These are phyloP conservation scores for Ophiorrhiza pumila DNA, from an alignment of 257 asterid genomes.

Conservation along the genomic window DNA sequence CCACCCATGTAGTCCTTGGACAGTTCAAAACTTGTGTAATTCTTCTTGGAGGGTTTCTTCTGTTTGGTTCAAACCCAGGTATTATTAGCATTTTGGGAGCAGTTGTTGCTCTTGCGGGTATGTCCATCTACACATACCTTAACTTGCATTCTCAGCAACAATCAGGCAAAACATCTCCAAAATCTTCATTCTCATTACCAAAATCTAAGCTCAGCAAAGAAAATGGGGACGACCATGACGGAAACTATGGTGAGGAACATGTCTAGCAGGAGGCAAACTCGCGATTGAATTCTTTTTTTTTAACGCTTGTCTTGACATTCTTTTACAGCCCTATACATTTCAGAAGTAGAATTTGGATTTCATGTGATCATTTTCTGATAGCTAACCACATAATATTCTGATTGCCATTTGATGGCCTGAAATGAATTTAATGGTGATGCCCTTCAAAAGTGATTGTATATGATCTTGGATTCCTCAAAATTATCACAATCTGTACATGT, in stretches of 20 bases:
- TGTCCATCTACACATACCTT: conserved; percentile 85
- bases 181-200: conserved; percentile 55
- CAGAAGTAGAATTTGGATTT: conserved; percentile 11
- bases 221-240: conserved; percentile 41
- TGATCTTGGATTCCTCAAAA: conserved; percentile 5
- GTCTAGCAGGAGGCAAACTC: conserved; percentile 24
- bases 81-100: conserved; percentile 77
- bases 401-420: background rate
- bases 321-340: background rate
- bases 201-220: conserved; percentile 83
- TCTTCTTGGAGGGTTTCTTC: conserved; percentile 79
- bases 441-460: conserved; percentile 20
- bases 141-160: conserved; percentile 65
- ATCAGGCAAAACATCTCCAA: conserved; percentile 34
- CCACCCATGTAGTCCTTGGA: conserved; percentile 93
- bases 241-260: conserved; percentile 52
- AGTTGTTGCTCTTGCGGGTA: conserved; percentile 67
- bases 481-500: conserved; percentile 12
- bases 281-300: too few relatives aligned
- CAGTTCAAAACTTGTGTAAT: conserved; percentile 96
- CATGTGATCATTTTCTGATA: conserved; percentile 3
- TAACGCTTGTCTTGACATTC: background rate
- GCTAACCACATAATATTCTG: conserved; percentile 4
- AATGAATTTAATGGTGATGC: conserved; percentile 3
- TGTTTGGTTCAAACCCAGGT: conserved; percentile 93